Evolutionary conservation across 768 basidiomycete species (phyloP), one percentile per base, ranked within the genome.

Genomic region (Neoboletus magnificus): DNA sequence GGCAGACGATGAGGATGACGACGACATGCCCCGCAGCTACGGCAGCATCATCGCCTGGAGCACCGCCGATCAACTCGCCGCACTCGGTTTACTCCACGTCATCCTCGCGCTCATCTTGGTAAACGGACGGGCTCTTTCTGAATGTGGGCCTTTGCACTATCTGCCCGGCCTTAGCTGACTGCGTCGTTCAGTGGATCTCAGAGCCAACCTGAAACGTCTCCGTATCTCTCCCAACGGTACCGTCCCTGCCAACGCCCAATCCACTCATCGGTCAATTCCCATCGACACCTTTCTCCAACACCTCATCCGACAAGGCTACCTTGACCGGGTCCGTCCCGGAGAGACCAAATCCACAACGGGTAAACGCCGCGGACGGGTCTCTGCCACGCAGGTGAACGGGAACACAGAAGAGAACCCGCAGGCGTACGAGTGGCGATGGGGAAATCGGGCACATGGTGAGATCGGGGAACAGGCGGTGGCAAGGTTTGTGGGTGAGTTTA

Each of bases 61-160:
- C 56, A 76, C 73, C 50, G 66, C 75, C 13, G 84, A 93, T 66
- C 80, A 94, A 58, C 75, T 92, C 1, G 86, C 80, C 2, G 65
- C 81, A 3, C 66, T 89, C 23, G 95, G 93, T 9, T 71, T 97
- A 5, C 77, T 94, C 15, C 88, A 92, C 52, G 82, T 91, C 16
- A 79, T 98, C 36, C 81, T 98, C 11, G 84, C 87, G 0, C 75
- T 97, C 23, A 85, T 98, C 45, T 77, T 98, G n/a, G 88, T 87
- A 42, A 85, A 82, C 59, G 91, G 91, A 43, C 76, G 87, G 11
- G 79, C 82, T 15, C 76, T 97, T 18, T 76, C 77, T 27, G 93
- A 97, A 63, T 71, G 94, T 94, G 63, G 33, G 69, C 62, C 4
- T 48, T 37, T 50, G 20, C 11, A 3, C n/a, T 51, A 35, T 43